Conservation (phyloP, 495 filamentous ascomycete species). For the Penicillium soppii region DNA sequence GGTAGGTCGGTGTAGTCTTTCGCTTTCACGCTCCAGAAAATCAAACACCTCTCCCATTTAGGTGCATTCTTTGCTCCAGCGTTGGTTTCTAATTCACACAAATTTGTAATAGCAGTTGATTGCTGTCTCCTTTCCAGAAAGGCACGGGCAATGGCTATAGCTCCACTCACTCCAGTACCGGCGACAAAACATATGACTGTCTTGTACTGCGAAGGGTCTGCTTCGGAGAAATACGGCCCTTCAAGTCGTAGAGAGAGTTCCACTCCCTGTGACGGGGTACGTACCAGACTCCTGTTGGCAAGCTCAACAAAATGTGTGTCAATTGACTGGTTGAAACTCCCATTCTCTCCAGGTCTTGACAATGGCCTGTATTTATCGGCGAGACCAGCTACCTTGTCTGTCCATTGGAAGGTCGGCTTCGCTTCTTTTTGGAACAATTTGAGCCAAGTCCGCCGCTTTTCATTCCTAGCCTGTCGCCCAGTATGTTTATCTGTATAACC, state of each 20-base stretch:
- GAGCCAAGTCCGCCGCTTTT: not conserved
- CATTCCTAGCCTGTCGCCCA: not conserved
- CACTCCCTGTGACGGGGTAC: not conserved
- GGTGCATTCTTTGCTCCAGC: not conserved
- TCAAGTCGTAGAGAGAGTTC: slow-evolving; percentile 4
- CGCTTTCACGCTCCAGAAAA: slow-evolving; percentile 5
- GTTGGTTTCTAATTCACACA: not conserved
- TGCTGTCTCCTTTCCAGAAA: slow-evolving; percentile 8
- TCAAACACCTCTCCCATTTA: slow-evolving; percentile 6
- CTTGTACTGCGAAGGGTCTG: slow-evolving; percentile 7
- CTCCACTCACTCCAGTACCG: slow-evolving; percentile 9
- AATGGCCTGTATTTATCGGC: slow-evolving; percentile 2
- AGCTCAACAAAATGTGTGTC: not conserved
- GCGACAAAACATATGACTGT: slow-evolving; percentile 9
- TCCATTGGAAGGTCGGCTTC: slow-evolving; percentile 4
- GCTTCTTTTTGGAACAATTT: not conserved
- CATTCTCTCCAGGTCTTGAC: slow-evolving; percentile 1
- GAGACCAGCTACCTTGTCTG: slow-evolving; percentile 5
- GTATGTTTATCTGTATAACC: not conserved
- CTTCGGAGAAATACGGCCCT: slow-evolving; percentile 5
- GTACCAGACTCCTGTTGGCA: not conserved
- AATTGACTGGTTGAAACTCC: not conserved
- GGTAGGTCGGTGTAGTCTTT: slow-evolving; percentile 3
- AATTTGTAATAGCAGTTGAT: not conserved
- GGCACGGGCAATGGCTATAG: slow-evolving; percentile 9